These are phyloP conservation scores for Aquilaria agallochum DNA, from an alignment of 441 rosid species.

Conservation along the genomic window DNA sequence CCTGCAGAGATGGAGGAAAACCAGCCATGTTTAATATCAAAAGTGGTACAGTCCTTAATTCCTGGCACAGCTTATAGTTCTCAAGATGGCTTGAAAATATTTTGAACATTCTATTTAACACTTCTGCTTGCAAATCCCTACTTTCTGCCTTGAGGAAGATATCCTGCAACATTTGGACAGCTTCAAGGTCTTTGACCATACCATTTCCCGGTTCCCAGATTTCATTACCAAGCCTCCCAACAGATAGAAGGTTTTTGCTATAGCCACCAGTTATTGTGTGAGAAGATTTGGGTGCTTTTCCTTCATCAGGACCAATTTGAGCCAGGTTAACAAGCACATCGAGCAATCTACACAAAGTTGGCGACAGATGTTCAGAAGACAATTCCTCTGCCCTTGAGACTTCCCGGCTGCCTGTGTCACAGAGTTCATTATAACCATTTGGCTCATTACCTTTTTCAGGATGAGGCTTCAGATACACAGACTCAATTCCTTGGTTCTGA, in stretches of 20 bases:
- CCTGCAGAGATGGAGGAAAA: conserved; percentile 93
- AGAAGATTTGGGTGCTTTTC: conserved; percentile 56
- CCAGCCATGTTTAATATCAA: conserved; percentile 96
- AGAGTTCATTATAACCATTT: conserved; percentile 33
- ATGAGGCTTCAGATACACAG: conserved; percentile 27
- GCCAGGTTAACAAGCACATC: conserved; percentile 98
- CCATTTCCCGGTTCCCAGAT: conserved; percentile 73
- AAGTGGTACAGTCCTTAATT: conserved; percentile 93
- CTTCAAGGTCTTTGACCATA: conserved; percentile 99
- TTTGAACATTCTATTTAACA: conserved; percentile 95
- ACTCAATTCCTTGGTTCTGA: conserved; percentile 36
- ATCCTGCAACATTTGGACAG: conserved; percentile 98
- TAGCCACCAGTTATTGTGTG: conserved; percentile 33
- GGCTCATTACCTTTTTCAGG: conserved; percentile 27
- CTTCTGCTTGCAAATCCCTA: conserved; percentile 94
- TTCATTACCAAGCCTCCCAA: conserved; percentile 43
- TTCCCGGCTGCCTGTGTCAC: conserved; percentile 25
- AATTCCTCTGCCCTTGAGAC: conserved; percentile 44
- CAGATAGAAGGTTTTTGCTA: conserved; percentile 11
- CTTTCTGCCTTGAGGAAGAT: conserved; percentile 93
- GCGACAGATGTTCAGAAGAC: conserved; percentile 52
- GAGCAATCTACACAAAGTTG: conserved; percentile 90
- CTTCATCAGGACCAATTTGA: conserved; percentile 87
- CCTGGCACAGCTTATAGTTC: conserved; percentile 92
- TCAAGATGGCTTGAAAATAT: conserved; percentile 99